Evolutionary conservation across 163 green algal species (phyloP), one percentile per base, ranked within the genome.

Genomic region (Chlorella variabilis): DNA sequence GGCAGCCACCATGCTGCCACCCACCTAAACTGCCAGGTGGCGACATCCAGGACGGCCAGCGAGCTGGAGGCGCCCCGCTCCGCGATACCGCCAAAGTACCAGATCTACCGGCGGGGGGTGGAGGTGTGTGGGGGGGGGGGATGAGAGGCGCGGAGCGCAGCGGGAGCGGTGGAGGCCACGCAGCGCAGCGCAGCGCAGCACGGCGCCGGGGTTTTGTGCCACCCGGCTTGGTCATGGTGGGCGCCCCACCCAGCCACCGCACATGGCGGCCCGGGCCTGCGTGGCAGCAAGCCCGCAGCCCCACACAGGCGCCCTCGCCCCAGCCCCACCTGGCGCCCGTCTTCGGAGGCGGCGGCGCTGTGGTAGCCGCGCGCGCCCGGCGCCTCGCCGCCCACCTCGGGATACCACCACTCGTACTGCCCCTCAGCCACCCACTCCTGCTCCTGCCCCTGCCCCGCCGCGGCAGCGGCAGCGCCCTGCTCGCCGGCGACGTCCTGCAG

Each of bases 31-130:
- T 18, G 34, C 73, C 73, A 80, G 5, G 73, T 71, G 13, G 8
- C 18, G 5, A 54, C 27, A 41, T 80, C 73, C 73, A 80, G 54
- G 27, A 80, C 73, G 3, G 73, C 54, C 56, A 80, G 73, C 36
- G 36, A 59, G 54, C 9, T 27, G 73, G 38, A 58, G 56, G 73
- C n/a, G 54, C 54, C 56, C 2, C 13, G 15, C 2, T 45, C 33
- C 0, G 13, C 29, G 56, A 80, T 80, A 56, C 73, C 73, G 17
- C 73, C 73, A 42, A 80, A 80, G 25, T 56, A 69, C 36, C 58
- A 80, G 33, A 78, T 48, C 71, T 78, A 4, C 31, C 4, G 65
- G 38, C 4, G 17, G 34, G 33, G 62, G 33, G 62, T 11, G 34
- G 33, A 27, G 1, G 62, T 7, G 17, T 31, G 34, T n/a, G 2